Evolutionary conservation across 208 protist species (phyloP).

Genomic region (Phytomonas sp.): DNA sequence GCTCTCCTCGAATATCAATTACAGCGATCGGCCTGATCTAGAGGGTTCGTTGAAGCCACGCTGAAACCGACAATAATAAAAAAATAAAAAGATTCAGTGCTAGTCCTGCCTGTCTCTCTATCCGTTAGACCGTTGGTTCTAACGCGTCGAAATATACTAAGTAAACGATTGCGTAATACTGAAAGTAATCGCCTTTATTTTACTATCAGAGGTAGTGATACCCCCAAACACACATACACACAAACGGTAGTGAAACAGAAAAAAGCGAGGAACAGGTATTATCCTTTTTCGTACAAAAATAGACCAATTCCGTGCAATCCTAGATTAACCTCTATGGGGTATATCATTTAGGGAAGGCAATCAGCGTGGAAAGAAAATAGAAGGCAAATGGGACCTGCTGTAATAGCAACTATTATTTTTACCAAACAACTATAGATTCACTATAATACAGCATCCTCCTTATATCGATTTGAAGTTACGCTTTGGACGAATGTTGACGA

Average conservation of each 20-base stretch:
- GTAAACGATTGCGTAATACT: not conserved
- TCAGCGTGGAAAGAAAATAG: not conserved
- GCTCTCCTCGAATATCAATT: not conserved
- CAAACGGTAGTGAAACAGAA: not conserved
- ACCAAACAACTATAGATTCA: not conserved
- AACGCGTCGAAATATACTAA: not conserved
- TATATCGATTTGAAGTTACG: not conserved
- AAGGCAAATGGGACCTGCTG: not conserved
- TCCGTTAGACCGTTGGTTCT: not conserved
- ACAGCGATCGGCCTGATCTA: not conserved
- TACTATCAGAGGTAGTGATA: not conserved
- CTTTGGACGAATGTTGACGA: not conserved
- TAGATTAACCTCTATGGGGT: not conserved
- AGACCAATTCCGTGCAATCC: not conserved
- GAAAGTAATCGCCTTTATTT: not conserved
- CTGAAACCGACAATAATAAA: conserved; percentile 6
- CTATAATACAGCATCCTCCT: not conserved
- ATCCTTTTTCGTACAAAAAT: not conserved
- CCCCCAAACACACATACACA: not conserved
- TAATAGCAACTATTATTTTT: conserved; percentile 8
- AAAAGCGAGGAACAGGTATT: not conserved
- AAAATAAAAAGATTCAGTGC: conserved; percentile 12
- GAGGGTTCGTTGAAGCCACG: not conserved
- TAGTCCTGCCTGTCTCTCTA: conserved; percentile 4
- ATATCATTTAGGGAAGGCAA: not conserved